Conservation (phyloP, 495 filamentous ascomycete species). For the Hapsidospora chrysogenum region DNA sequence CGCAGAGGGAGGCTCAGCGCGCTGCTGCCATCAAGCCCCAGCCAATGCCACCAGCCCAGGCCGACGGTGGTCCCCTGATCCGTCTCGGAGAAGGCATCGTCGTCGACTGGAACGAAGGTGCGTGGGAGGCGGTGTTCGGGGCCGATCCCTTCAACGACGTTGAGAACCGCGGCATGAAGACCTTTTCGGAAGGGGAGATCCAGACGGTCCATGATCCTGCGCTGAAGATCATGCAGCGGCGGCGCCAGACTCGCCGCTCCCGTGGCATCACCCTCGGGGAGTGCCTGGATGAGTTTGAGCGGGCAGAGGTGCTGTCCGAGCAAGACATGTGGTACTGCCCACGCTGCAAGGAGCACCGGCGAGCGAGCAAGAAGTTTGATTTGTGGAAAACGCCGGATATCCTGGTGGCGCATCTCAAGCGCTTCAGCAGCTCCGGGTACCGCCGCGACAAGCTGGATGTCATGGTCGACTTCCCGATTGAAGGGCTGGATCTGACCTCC, state of each 20-base stretch:
- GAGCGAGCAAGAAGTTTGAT: slow-evolving; percentile 90
- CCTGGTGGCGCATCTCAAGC: slow-evolving; percentile 77
- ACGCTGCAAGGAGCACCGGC: slow-evolving; percentile 80
- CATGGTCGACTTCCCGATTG: slow-evolving; percentile 80
- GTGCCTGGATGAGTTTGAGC: slow-evolving; percentile 86
- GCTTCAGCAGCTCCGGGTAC: slow-evolving; percentile 65
- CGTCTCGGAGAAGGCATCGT: slow-evolving; percentile 66
- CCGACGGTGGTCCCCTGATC: slow-evolving; percentile 46
- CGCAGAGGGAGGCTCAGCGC: slow-evolving; percentile 8
- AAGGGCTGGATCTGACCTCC: slow-evolving; percentile 64
- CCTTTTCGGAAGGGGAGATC: slow-evolving; percentile 28
- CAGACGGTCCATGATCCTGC: slow-evolving; percentile 43
- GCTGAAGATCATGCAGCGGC: slow-evolving; percentile 39
- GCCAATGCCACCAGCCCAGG: slow-evolving; percentile 5
- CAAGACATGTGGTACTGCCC: slow-evolving; percentile 96
- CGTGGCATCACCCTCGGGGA: slow-evolving; percentile 72
- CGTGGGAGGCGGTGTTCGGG: slow-evolving; percentile 53
- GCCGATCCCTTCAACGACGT: slow-evolving; percentile 17
- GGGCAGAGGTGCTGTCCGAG: slow-evolving; percentile 79
- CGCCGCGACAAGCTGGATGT: slow-evolving; percentile 81
- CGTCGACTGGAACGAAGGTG: slow-evolving; percentile 60
- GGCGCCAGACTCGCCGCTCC: slow-evolving; percentile 44
- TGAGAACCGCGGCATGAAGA: slow-evolving; percentile 21
- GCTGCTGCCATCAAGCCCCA: not conserved
- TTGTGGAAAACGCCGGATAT: slow-evolving; percentile 94